Percentiles rank a stretch among this genome's conserved stretches.
phyloP scores from a whole-genome alignment of 73 alveolate genomes.

The Paramecium octaurelia region DNA sequence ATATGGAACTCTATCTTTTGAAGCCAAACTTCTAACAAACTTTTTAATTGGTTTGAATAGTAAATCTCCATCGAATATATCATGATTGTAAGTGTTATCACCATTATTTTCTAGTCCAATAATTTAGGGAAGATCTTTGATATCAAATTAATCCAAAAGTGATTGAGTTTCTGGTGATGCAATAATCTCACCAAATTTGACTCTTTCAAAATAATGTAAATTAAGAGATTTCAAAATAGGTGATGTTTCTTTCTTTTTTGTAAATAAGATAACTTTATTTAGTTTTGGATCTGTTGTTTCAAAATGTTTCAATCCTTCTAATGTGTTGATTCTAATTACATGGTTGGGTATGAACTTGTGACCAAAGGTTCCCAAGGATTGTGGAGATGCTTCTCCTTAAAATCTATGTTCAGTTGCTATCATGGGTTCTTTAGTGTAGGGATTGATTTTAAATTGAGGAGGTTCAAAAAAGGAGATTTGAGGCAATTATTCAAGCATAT shows the following conservation, averaged over 20 bases:
- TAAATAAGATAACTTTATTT: conserved; percentile 17
- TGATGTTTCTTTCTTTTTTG: not conserved
- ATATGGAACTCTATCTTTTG: conserved; percentile 25
- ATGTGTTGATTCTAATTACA: not conserved
- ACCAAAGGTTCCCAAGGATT: not conserved
- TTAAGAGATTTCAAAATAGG: not conserved
- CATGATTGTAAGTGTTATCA: not conserved
- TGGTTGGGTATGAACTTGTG: not conserved
- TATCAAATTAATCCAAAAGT: conserved; percentile 24
- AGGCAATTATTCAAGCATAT: not conserved
- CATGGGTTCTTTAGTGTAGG: not conserved
- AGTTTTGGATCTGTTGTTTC: not conserved
- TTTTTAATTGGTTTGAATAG: conserved; percentile 1
- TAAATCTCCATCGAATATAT: conserved; percentile 14
- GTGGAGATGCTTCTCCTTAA: conserved; percentile 22
- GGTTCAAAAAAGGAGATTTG: conserved; percentile 29
- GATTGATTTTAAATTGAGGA: not conserved
- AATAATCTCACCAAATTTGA: conserved; percentile 26
- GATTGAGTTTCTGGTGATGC: not conserved
- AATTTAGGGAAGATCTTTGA: not conserved
- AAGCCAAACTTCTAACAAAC: not conserved
- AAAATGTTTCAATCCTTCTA: not conserved
- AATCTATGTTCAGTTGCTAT: conserved; percentile 46
- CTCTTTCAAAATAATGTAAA: not conserved
- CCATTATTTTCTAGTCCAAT: conserved; percentile 23